Base-by-base conservation (phyloP, 2,329 filamentous ascomycete genomes). In the Xylaria sp. region DNA sequence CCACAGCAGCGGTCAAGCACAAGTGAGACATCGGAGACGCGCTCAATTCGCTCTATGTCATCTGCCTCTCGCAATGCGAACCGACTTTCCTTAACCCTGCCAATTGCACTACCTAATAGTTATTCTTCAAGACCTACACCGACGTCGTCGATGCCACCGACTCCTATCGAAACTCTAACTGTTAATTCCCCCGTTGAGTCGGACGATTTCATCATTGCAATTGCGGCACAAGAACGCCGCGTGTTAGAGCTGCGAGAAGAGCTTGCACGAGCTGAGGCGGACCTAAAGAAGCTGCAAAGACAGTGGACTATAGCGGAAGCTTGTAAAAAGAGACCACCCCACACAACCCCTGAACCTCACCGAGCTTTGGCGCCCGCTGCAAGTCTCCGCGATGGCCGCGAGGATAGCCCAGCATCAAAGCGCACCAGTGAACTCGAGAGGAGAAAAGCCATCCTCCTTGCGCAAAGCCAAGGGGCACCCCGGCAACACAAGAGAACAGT, bases 201-300 rank as follows among this genome's bases (percentile, higher is more conserved):
- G 61, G 87, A 86, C 76, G 86, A 90, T 60, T 92, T 98, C 76
- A 90, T 99, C 73, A 94, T 94, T 70, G 92, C 94, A 66, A 92
- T 99, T 76, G 96, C 96, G 54, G 91, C 93, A 15, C 94, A 98
- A 82, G 96, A 99, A 82, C 88, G 96, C 66, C 90, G 90, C 73
- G 95, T 99, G 1, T 83, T 99, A 66, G 96, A 98, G 81, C 84
- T 99, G 62, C 92, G 91, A 69, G 96, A 99, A 80, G 95, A 98
- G 80, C 84, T 99, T n/a, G 83, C 85, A 28, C 91, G 90, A 69
- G 95, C 96, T 6, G 95, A 99, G 79, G 82, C 84, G 13, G 92
- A 97, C 56, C 84, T 99, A 50, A 84, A 85, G 56, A 87, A 84
- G 51, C 84, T 99, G 70, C 98, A 98, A 84, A 91, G 88, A 76